Base-by-base conservation (phyloP, 345 rosid species). In the Lepidium africanum region DNA sequence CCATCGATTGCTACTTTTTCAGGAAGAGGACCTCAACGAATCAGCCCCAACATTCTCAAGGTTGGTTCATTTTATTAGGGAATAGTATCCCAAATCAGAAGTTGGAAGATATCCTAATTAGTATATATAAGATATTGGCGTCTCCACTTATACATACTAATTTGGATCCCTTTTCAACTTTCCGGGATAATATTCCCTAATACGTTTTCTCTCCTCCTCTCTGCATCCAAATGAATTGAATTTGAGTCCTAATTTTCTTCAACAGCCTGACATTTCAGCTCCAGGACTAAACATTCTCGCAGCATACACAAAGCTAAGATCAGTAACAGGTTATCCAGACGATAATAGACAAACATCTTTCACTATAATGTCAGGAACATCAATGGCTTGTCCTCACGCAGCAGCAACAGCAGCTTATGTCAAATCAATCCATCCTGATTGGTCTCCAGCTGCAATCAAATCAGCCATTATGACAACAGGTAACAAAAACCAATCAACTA, bases 391-490 rank as follows among this genome's bases (percentile, higher is more conserved):
- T 75, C 98, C 98, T 48, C 97, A 90, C 64, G 91, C 69, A 47
- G 57, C 89, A 16, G 97, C 81, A 3, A 89, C 92, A 4, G 94
- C 96, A 1, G 96, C 86, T 59, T 90, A 93, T 39, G 88, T 93
- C 15, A 93, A 90, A 84, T 78, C 85, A 51, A 80, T 85, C 71
- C 96, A 86, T 64, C 97, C 96, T 1, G 83, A 83, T 43, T 90
- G 96, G 98, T 90, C 91, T 7, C 88, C 98, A 0, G 88, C 97
- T 1, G 87, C 94, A 0, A 80, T 93, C 80, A 88, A 87, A 65
- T 90, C 97, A 4, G 94, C 96, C 39, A 69, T 93, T 41, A 93
- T 90, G 98, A 93, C 98, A 15, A 90, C 97, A 2, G 96, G 96
- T 87, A 66, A 51, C 30, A 30, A 42, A 35, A 27, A 30, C 1